Evolutionary conservation across 129 eudicot species (phyloP).

Genomic region (Oenanthe sinensis): DNA sequence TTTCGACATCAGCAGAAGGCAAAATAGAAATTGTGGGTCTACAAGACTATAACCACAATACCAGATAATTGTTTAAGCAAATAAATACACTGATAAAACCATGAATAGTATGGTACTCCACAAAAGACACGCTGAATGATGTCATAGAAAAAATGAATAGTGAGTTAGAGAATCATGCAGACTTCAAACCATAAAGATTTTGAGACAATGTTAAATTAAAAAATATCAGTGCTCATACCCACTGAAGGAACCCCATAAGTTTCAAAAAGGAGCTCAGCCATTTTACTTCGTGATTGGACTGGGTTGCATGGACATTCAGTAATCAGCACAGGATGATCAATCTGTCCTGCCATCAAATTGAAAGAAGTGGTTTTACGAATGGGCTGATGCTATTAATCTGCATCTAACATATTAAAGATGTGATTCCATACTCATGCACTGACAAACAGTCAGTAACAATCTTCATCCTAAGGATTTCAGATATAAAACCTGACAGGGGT

Average conservation of each 20-base stretch:
- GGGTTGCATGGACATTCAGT: conserved; percentile 98
- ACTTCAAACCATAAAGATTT: background rate
- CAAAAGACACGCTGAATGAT: background rate
- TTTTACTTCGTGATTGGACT: conserved; percentile 82
- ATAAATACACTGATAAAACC: background rate
- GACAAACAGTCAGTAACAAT: background rate
- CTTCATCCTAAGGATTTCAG: background rate
- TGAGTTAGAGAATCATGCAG: background rate
- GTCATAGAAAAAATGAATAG: background rate
- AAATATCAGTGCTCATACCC: conserved; percentile 34
- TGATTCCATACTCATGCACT: background rate
- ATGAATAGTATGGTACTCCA: background rate
- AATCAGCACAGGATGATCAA: conserved; percentile 89
- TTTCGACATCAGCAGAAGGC: background rate
- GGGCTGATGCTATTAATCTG: background rate
- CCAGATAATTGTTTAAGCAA: background rate
- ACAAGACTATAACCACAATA: background rate
- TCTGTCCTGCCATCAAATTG: conserved; percentile 64
- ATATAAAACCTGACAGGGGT: background rate
- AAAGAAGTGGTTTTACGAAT: conserved; percentile 7
- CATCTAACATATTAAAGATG: background rate
- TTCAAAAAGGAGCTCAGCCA: conserved; percentile 96
- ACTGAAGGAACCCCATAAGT: conserved; percentile 96
- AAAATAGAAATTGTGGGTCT: background rate
- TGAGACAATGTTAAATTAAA: background rate